Base-by-base conservation (phyloP, 2,329 filamentous ascomycete genomes). In the Fusarium sp. region DNA sequence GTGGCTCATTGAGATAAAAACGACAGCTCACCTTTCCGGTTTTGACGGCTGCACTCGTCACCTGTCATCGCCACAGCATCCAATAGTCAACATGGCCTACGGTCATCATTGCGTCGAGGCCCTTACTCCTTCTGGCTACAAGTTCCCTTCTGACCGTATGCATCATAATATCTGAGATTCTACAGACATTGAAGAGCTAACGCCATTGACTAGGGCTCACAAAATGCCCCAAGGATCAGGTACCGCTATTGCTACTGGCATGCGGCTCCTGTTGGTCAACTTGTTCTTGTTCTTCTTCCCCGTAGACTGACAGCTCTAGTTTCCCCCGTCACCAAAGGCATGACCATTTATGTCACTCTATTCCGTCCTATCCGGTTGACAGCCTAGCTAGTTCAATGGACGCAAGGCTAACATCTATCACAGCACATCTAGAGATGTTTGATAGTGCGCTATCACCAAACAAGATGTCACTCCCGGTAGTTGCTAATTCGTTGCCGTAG, bases 401-500 rank as follows among this genome's bases (percentile, higher is more conserved):
- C 18, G 18, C 31, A 24, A 57, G 31, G 20, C 52, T 57, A 37
- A 52, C 48, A 24, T 24, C 7, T 4, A 9, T 22, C 10, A 18
- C 52, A 57, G 52, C 95, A 33, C 94, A 96, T 81, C 85, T 97
- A 72, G 92, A 93, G 80, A 96, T 57, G 33, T 96, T 97, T 29
- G 27, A 52, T n/a, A 31, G 27, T 52, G 18, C 48, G 48, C 48
- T 11, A 52, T 52, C 27, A 13, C 27, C 18, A 8, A 27, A n/a
- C 48, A 52, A 13, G 48, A n/a, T n/a, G 29, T 18, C 18, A 52
- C 48, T 27, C 16, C 24, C 10, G 27, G 18, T 6, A 8, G 10
- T 29, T 31, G 13, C 48, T 52, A 52, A 52, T 13, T 18, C 18
- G 9, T 52, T n/a, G 6, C 48, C 80, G 93, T 94, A 80, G 95